A percentile compares a stretch with the other conserved stretches of the same genome.
phyloP scores from a whole-genome alignment of 2,329 filamentous ascomycete species.

The Fusarium concolor region DNA sequence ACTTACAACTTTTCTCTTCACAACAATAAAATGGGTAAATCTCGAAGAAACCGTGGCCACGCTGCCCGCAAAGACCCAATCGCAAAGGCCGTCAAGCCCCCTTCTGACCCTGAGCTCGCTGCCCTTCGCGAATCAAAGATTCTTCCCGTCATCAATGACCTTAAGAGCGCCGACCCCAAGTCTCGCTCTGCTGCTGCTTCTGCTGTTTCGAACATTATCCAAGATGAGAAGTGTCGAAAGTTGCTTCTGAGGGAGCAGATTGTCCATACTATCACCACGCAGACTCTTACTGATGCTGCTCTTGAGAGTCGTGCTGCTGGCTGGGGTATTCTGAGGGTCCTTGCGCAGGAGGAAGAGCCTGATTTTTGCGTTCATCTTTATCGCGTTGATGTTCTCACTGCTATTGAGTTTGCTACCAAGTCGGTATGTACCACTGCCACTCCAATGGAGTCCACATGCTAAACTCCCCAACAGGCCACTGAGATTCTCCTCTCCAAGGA shows the following conservation, averaged over 20 bases:
- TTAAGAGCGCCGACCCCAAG: conserved; percentile 69
- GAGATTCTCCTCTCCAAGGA: conserved; percentile 58
- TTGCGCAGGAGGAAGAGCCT: conserved; percentile 72
- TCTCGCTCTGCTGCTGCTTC: conserved; percentile 69
- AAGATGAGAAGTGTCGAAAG: conserved; percentile 71
- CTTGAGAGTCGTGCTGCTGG: conserved; percentile 73
- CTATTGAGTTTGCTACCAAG: conserved; percentile 67
- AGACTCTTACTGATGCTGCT: conserved; percentile 72
- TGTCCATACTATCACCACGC: conserved; percentile 70
- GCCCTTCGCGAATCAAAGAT: conserved; percentile 72
- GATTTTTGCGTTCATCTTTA: conserved; percentile 76
- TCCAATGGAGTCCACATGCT: not conserved
- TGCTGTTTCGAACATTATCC: conserved; percentile 71
- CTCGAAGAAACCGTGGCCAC: conserved; percentile 64
- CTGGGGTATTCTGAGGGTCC: conserved; percentile 73
- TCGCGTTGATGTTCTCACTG: conserved; percentile 69
- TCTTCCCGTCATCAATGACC: conserved; percentile 70
- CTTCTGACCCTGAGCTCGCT: conserved; percentile 71
- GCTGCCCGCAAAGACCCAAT: conserved; percentile 65
- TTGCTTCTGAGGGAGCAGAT: conserved; percentile 74
- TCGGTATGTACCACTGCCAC: conserved; percentile 55
- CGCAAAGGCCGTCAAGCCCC: conserved; percentile 68
- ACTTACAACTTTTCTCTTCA: not conserved
- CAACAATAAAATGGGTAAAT: conserved; percentile 65
- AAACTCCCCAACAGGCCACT: conserved; percentile 52